Percentiles rank a stretch among this genome's conserved stretches.
Conservation (phyloP, 176 grass and related monocot genomes). For the Oryza nivara region DNA sequence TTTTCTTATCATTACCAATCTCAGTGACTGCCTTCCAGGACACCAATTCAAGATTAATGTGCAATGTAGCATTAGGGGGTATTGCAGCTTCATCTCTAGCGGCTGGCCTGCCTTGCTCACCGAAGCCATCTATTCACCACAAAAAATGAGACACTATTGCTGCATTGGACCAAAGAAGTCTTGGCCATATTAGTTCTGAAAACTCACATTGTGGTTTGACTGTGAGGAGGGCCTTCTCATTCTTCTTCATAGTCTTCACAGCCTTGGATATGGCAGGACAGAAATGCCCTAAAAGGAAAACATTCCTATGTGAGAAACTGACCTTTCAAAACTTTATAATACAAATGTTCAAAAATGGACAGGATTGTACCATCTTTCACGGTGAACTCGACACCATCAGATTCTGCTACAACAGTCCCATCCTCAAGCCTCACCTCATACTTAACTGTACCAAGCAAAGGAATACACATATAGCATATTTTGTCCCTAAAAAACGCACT, state of each 20-base stretch:
- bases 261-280: constrained; percentile 76
- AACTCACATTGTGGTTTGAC: constrained; percentile 78
- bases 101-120: constrained; percentile 51
- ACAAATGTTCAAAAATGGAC: constrained; percentile 1
- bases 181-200: not conserved
- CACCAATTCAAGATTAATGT: constrained; percentile 70
- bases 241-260: constrained; percentile 89
- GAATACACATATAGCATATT: constrained; percentile 11
- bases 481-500: constrained; percentile 14
- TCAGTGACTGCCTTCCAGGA: constrained; percentile 79
- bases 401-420: constrained; percentile 72
- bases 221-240: constrained; percentile 71
- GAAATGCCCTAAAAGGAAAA: constrained; percentile 62
- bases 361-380: constrained; percentile 59
- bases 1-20: constrained; percentile 75
- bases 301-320: constrained; percentile 29
- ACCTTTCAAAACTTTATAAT: constrained; percentile 16
- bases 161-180: not conserved
- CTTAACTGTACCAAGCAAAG: constrained; percentile 59
- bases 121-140: constrained; percentile 70
- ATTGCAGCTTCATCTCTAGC: constrained; percentile 53
- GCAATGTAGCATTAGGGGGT: constrained; percentile 59
- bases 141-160: constrained; percentile 9
- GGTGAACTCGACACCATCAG: constrained; percentile 79
- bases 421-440: constrained; percentile 78